Evolutionary conservation across 1,284 basidiomycete species (phyloP).

Genomic region (Fomitopsis pinicola): DNA sequence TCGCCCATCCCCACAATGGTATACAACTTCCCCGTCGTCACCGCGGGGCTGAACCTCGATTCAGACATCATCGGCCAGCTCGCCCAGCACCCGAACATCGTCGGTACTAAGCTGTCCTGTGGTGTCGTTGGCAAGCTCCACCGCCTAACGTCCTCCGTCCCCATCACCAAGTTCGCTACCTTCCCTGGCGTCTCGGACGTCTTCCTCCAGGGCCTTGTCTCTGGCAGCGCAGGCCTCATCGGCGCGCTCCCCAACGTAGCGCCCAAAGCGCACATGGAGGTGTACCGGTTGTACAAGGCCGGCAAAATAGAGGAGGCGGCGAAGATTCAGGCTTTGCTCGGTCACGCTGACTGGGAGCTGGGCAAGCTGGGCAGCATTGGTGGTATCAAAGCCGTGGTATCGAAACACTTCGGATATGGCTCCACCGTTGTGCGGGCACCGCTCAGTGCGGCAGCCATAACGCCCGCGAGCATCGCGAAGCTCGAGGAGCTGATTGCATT

Average conservation of each 20-base stretch:
- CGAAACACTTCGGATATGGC: slow-evolving; percentile 70
- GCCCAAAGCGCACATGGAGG: slow-evolving; percentile 65
- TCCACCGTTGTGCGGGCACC: slow-evolving; percentile 53
- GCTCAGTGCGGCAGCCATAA: slow-evolving; percentile 40
- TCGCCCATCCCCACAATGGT: slow-evolving; percentile 86
- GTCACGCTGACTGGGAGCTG: slow-evolving; percentile 71
- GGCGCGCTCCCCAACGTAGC: slow-evolving; percentile 75
- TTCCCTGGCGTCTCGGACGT: slow-evolving; percentile 65
- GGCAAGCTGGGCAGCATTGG: slow-evolving; percentile 69
- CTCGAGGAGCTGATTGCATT: slow-evolving; percentile 57
- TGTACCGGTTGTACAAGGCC: slow-evolving; percentile 56
- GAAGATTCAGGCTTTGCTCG: slow-evolving; percentile 64
- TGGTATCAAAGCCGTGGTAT: slow-evolving; percentile 67
- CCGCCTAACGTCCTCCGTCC: slow-evolving; percentile 59
- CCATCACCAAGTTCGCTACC: slow-evolving; percentile 51
- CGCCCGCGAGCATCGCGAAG: slow-evolving; percentile 36
- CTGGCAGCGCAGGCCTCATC: slow-evolving; percentile 68
- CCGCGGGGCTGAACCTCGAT: slow-evolving; percentile 83
- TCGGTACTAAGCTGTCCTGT: slow-evolving; percentile 86
- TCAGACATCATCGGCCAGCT: slow-evolving; percentile 76
- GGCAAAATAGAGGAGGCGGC: slow-evolving; percentile 64
- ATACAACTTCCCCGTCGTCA: slow-evolving; percentile 86
- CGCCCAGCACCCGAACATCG: slow-evolving; percentile 81
- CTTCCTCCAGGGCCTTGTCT: slow-evolving; percentile 64
- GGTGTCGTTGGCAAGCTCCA: slow-evolving; percentile 83